Evolutionary conservation across 441 rosid species (phyloP).

Genomic region (Sinapis alba): DNA sequence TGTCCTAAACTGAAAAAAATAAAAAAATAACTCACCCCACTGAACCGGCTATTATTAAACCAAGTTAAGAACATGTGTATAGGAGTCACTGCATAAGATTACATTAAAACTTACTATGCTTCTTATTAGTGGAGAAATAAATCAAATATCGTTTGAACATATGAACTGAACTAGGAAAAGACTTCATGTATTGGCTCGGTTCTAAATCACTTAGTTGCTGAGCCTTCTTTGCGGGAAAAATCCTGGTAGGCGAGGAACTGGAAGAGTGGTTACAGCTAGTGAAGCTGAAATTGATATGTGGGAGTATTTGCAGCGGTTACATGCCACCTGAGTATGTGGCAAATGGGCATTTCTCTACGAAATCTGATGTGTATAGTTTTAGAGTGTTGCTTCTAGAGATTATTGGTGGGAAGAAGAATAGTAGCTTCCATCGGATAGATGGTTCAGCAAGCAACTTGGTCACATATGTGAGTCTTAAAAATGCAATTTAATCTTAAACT

Average conservation of each 20-base stretch:
- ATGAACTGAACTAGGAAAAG: background rate
- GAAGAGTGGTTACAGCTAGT: background rate
- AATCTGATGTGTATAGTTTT: background rate
- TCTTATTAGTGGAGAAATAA: background rate
- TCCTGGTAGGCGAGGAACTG: background rate
- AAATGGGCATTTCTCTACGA: background rate
- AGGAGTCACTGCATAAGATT: background rate
- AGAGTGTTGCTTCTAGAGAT: background rate
- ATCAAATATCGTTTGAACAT: background rate
- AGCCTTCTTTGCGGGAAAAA: background rate
- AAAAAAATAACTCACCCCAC: background rate
- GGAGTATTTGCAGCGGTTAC: background rate
- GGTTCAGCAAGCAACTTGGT: background rate
- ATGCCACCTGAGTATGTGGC: constrained; percentile 3
- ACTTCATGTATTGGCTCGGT: background rate
- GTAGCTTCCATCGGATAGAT: background rate
- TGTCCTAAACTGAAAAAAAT: background rate
- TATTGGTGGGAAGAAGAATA: background rate
- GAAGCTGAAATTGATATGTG: background rate
- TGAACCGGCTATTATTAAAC: background rate
- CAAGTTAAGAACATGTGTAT: background rate
- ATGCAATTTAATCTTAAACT: background rate
- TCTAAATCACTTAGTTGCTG: background rate
- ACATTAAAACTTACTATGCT: background rate
- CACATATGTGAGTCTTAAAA: background rate